phyloP scores from a whole-genome alignment of 345 rosid species.

The Brassica nigra region DNA sequence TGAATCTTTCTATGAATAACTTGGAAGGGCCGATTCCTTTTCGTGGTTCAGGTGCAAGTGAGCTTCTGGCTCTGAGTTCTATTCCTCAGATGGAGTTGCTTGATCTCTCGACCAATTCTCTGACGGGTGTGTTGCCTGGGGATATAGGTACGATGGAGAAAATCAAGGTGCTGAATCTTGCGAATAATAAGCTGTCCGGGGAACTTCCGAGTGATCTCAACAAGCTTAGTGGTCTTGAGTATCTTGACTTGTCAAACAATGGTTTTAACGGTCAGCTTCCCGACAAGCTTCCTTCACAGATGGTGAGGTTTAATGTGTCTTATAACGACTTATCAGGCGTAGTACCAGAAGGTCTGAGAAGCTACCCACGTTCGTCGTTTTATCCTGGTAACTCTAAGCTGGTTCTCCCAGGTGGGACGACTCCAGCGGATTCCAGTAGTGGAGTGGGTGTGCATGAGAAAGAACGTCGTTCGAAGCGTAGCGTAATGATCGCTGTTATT shows the following conservation, averaged over 20 bases:
- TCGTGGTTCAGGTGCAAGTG: constrained; percentile 58
- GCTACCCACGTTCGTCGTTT: constrained; percentile 60
- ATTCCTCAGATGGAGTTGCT: constrained; percentile 68
- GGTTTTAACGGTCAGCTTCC: constrained; percentile 72
- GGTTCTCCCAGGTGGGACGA: constrained; percentile 38
- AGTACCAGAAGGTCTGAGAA: constrained; percentile 59
- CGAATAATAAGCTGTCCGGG: constrained; percentile 67
- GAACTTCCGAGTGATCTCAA: constrained; percentile 70
- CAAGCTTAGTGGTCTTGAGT: constrained; percentile 66
- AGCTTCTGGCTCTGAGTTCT: constrained; percentile 51
- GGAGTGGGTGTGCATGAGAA: constrained; percentile 16
- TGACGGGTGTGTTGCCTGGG: constrained; percentile 62
- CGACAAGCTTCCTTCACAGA: constrained; percentile 55
- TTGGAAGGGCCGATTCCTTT: constrained; percentile 72
- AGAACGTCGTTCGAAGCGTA: constrained; percentile 48
- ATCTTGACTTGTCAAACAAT: constrained; percentile 84
- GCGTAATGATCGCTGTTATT: constrained; percentile 62
- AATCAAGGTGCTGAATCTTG: constrained; percentile 65
- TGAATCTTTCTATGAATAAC: constrained; percentile 83
- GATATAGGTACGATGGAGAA: constrained; percentile 62
- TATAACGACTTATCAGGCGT: constrained; percentile 71
- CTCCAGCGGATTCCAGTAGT: constrained; percentile 23
- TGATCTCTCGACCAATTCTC: constrained; percentile 83
- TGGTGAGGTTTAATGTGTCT: constrained; percentile 75
- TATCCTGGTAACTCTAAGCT: constrained; percentile 72